Evolutionary conservation across 768 basidiomycete species (phyloP).

Genomic region (Fomitopsis pulvina): DNA sequence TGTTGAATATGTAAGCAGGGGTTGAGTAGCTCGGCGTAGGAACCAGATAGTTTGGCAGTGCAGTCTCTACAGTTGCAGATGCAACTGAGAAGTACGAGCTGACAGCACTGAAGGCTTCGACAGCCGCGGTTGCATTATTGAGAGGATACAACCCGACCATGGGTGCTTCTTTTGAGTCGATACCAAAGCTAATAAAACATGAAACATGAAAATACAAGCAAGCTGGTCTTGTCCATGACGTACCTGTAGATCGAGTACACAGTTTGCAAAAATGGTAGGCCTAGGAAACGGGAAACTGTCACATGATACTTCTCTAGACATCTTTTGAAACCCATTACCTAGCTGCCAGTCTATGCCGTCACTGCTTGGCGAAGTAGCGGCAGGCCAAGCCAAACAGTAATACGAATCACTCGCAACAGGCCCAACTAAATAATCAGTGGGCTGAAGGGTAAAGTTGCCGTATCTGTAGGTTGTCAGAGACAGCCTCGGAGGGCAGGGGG

Average conservation of each 20-base stretch:
- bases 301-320: too few species aligned
- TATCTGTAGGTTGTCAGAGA: conserved; percentile 23
- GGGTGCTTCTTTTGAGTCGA: conserved; percentile 66
- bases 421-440: conserved; percentile 74
- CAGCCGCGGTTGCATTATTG: conserved; percentile 35
- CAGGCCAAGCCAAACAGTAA: conserved; percentile 72
- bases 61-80: conserved; percentile 61
- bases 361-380: conserved; percentile 52
- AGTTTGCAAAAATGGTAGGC: conserved; percentile 61
- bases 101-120: conserved; percentile 36
- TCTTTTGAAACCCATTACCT: conserved; percentile 37
- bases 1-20: conserved; percentile 63
- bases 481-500: background rate
- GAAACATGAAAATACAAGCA: background rate
- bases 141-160: conserved; percentile 72
- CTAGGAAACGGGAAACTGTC: too few species aligned
- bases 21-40: conserved; percentile 54
- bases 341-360: conserved; percentile 85
- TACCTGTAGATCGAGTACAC: conserved; percentile 79
- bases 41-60: conserved; percentile 65
- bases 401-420: conserved; percentile 56
- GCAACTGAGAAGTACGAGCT: conserved; percentile 50
- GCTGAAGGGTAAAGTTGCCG: conserved; percentile 54
- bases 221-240: conserved; percentile 7
- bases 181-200: conserved; percentile 53